phyloP scores from a whole-genome alignment of 192 early-diverging fungal species.

The Mortierella hygrophila region DNA sequence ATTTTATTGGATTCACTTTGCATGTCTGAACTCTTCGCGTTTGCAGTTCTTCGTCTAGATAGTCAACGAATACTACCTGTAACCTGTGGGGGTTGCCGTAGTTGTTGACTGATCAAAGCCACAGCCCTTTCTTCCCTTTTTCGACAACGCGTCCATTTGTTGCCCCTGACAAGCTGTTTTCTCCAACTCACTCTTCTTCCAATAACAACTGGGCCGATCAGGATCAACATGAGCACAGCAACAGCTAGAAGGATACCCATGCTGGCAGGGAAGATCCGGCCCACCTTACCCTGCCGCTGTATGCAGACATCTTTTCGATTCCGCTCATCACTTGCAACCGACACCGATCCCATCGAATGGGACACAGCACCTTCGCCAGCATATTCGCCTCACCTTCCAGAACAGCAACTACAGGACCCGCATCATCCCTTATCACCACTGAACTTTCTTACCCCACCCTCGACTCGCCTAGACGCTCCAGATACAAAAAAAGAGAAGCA shows the following conservation, averaged over 20 bases:
- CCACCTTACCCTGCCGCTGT: background rate
- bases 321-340: background rate
- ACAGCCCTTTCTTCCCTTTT: background rate
- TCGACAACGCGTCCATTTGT: background rate
- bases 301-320: background rate
- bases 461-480: background rate
- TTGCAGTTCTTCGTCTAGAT: background rate
- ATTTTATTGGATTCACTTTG: background rate
- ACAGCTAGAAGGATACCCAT: background rate
- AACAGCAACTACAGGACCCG: background rate
- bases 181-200: background rate
- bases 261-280: background rate
- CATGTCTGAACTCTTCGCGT: background rate
- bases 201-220: background rate
- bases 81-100: too few species aligned
- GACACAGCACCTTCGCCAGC: background rate
- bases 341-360: constrained; percentile 3
- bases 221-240: constrained; percentile 5
- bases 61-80: too few species aligned
- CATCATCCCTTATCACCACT: background rate
- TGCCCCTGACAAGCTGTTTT: background rate
- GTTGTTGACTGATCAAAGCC: constrained; percentile 1
- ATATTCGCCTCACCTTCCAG: background rate
- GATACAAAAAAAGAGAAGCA: background rate
- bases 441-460: background rate